These are phyloP conservation scores for Cyberlindnera lachancei DNA, from an alignment of 805 yeast genomes.

Conservation along the genomic window DNA sequence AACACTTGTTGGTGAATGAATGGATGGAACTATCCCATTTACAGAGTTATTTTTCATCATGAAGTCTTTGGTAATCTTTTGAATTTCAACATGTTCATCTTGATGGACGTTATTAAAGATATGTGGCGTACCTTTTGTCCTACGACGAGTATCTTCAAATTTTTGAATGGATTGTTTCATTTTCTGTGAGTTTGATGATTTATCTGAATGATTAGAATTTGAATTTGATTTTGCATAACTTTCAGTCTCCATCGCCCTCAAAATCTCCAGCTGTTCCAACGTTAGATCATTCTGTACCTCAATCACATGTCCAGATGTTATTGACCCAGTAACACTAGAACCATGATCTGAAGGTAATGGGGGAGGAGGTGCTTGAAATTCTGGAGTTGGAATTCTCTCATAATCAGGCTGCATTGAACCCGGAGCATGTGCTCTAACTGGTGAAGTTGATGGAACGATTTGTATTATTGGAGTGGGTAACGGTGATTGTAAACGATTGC, in stretches of 20 bases:
- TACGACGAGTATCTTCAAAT: constrained; percentile 20
- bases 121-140: constrained; percentile 17
- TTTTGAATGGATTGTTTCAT: constrained; percentile 13
- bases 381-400: constrained; percentile 10
- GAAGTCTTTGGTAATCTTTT: not conserved
- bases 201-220: constrained; percentile 7
- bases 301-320: too few species aligned
- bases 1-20: constrained; percentile 10
- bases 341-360: too few species aligned
- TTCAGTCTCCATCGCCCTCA: not conserved
- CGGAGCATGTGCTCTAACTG: too few species aligned
- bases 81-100: not conserved
- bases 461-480: too few species aligned
- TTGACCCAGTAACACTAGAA: too few species aligned
- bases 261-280: constrained; percentile 1
- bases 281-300: not conserved
- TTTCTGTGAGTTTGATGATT: not conserved
- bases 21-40: constrained; percentile 9
- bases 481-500: too few species aligned
- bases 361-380: constrained; percentile 11
- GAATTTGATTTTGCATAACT: not conserved
- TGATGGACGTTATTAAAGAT: constrained; percentile 5
- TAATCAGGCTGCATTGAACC: too few species aligned
- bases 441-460: not conserved
- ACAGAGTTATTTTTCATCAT: not conserved